These are phyloP conservation scores for Zoysia matrella DNA, from an alignment of 202 grass and related monocot genomes.

Conservation along the genomic window DNA sequence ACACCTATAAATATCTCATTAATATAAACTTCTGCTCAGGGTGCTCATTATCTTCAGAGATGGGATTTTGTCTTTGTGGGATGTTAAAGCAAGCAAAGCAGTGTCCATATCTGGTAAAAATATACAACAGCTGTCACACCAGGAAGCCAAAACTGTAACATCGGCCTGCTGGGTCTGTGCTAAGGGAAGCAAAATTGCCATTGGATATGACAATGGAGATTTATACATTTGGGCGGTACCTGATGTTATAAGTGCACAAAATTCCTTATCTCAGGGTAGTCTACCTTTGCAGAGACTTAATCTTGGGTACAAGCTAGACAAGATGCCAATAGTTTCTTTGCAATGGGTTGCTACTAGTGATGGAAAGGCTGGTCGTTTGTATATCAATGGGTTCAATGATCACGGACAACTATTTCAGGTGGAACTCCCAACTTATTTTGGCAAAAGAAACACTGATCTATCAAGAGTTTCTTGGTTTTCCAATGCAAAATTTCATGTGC, in stretches of 20 bases:
- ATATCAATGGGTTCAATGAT: slow-evolving; percentile 84
- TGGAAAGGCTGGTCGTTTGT: slow-evolving; percentile 69
- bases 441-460: slow-evolving; percentile 13
- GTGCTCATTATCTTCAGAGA: slow-evolving; percentile 89
- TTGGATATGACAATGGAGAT: slow-evolving; percentile 80
- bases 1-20: slow-evolving; percentile 34
- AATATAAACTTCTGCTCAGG: slow-evolving; percentile 52
- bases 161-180: slow-evolving; percentile 82
- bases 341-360: slow-evolving; percentile 58
- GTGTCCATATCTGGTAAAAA: slow-evolving; percentile 66
- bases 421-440: slow-evolving; percentile 34
- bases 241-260: slow-evolving; percentile 53
- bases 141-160: slow-evolving; percentile 68
- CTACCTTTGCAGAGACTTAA: slow-evolving; percentile 91
- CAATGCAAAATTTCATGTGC: slow-evolving; percentile 27
- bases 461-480: slow-evolving; percentile 7
- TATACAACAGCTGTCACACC: slow-evolving; percentile 61
- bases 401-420: slow-evolving; percentile 82
- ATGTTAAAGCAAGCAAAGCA: slow-evolving; percentile 80
- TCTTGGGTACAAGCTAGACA: slow-evolving; percentile 92
- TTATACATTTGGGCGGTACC: slow-evolving; percentile 82
- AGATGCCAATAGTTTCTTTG: slow-evolving; percentile 77
- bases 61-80: slow-evolving; percentile 84
- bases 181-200: slow-evolving; percentile 85
- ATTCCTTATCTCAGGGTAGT: slow-evolving; percentile 36